phyloP scores from a whole-genome alignment of 2,329 filamentous ascomycete genomes.

The Ascochyta koolunga region DNA sequence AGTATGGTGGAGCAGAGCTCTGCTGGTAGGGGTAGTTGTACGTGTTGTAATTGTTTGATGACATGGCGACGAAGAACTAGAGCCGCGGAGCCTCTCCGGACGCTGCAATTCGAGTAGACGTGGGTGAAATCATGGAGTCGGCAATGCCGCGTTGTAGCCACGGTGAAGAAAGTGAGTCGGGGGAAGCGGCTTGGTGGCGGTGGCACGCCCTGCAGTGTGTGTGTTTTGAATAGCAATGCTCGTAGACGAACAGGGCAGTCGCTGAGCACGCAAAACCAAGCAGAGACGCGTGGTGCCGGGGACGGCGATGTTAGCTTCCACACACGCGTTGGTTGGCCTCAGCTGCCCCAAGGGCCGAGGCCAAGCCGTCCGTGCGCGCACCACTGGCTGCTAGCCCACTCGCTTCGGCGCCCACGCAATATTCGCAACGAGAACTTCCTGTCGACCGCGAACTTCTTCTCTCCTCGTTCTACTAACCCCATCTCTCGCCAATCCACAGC shows the following conservation, averaged over 20 bases:
- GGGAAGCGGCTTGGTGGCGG: neutral
- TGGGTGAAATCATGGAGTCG: neutral
- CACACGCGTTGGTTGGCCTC: constrained; percentile 18
- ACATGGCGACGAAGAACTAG: constrained; percentile 24
- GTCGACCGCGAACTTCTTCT: constrained; percentile 23
- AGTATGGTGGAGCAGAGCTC: constrained; percentile 37
- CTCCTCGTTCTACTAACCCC: constrained; percentile 33
- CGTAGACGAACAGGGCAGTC: neutral
- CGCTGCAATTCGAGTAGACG: constrained; percentile 3
- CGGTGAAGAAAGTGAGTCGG: neutral
- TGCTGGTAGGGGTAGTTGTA: constrained; percentile 40
- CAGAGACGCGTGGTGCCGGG: constrained; percentile 6
- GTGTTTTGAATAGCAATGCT: accelerated
- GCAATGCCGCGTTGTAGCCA: neutral
- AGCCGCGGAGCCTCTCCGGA: neutral
- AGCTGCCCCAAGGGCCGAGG: neutral
- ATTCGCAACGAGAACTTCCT: constrained; percentile 17
- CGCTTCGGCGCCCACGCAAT: constrained; percentile 21
- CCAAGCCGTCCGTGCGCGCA: constrained; percentile 2
- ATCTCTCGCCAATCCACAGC: constrained; percentile 43
- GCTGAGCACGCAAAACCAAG: neutral
- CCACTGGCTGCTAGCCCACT: constrained; percentile 1
- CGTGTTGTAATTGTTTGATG: constrained; percentile 34
- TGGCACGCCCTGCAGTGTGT: neutral
- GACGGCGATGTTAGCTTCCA: constrained; percentile 7